Evolutionary conservation across 2,329 filamentous ascomycete species (phyloP).

Genomic region (Trichoderma pleuroti): DNA sequence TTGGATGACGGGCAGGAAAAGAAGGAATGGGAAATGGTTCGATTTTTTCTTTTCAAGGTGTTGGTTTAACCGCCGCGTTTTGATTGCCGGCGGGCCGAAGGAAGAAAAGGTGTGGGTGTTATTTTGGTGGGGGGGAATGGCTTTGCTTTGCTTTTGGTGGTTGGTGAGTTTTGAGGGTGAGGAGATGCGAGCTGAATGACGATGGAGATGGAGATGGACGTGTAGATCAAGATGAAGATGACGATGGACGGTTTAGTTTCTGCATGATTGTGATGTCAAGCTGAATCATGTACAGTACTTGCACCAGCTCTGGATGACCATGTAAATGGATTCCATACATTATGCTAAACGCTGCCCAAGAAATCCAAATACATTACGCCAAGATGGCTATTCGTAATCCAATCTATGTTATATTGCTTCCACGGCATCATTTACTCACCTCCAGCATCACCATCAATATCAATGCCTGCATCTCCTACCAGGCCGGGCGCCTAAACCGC

Average conservation of each 20-base stretch:
- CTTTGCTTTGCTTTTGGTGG: neutral
- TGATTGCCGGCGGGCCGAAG: neutral
- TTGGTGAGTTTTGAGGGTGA: neutral
- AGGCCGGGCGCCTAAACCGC: constrained; percentile 1
- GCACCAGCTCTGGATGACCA: neutral
- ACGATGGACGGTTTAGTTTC: neutral
- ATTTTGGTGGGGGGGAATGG: neutral
- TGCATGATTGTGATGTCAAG: neutral
- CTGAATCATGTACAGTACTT: neutral
- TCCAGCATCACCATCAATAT: neutral
- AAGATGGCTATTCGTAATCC: neutral
- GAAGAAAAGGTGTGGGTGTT: neutral
- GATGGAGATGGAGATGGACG: neutral
- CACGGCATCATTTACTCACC: neutral
- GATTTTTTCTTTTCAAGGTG: neutral
- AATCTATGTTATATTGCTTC: neutral
- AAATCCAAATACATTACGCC: neutral
- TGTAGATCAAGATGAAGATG: neutral
- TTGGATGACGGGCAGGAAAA: neutral
- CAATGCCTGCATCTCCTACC: neutral
- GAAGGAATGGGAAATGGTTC: neutral
- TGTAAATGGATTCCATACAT: neutral
- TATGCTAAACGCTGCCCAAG: neutral
- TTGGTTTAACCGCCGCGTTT: constrained; percentile 2
- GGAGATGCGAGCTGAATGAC: neutral